Conservation (phyloP, 768 basidiomycete genomes). For the Tephrocybe sp. region DNA sequence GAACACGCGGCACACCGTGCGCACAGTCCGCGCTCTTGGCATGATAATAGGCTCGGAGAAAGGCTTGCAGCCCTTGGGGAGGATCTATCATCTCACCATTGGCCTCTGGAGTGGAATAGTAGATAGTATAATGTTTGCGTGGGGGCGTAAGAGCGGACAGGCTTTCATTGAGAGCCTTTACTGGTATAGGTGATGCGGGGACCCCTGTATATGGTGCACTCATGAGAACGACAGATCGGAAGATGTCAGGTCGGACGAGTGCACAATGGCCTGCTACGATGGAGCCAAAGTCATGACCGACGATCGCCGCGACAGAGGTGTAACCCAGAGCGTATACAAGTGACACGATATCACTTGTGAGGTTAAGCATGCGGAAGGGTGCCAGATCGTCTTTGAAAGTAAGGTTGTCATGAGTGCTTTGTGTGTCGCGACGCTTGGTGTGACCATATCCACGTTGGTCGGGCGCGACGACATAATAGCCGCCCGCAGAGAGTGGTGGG, state of each 20-base stretch:
- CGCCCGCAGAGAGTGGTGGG: constrained; percentile 43
- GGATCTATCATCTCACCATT: constrained; percentile 43
- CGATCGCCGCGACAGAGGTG: constrained; percentile 40
- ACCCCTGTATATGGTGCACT: constrained; percentile 54
- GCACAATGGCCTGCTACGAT: constrained; percentile 50
- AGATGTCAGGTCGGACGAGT: constrained; percentile 53
- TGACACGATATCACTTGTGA: constrained; percentile 48
- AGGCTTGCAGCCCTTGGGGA: constrained; percentile 42
- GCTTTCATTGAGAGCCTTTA: constrained; percentile 15
- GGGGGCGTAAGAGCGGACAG: constrained; percentile 46
- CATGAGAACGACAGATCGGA: constrained; percentile 56
- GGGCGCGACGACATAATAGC: constrained; percentile 62
- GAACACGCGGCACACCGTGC: constrained; percentile 36
- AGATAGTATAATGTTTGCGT: constrained; percentile 54
- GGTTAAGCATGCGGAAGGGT: constrained; percentile 49
- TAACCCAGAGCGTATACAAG: constrained; percentile 53
- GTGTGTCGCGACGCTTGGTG: constrained; percentile 21
- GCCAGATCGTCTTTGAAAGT: constrained; percentile 47
- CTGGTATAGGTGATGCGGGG: constrained; percentile 17
- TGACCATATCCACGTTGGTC: constrained; percentile 59
- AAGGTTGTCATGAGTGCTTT: constrained; percentile 18
- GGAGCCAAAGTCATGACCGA: constrained; percentile 65
- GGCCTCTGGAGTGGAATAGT: constrained; percentile 46
- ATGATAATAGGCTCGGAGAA: constrained; percentile 55
- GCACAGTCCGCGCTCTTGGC: constrained; percentile 56